A percentile compares a stretch with the other conserved stretches of the same genome.
These are phyloP conservation scores for Tulasnella sp. DNA, from an alignment of 768 basidiomycete species.

Conservation along the genomic window DNA sequence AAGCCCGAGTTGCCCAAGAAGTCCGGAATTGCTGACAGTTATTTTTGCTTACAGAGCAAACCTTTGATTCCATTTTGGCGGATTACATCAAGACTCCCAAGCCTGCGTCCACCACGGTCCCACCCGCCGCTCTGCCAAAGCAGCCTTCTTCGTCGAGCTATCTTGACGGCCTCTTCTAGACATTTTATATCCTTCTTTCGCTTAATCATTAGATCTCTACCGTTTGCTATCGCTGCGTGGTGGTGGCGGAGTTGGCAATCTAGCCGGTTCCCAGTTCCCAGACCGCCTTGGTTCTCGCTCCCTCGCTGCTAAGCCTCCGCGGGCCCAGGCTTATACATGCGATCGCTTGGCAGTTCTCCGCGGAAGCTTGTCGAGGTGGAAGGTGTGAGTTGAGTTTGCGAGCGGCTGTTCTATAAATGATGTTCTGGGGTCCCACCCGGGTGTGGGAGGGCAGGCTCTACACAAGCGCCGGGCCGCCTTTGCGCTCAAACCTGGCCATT, in stretches of 20 bases:
- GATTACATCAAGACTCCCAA: conserved; percentile 63
- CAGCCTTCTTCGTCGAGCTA: conserved; percentile 22
- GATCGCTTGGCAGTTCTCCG: conserved; percentile 1
- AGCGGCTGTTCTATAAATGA: not conserved
- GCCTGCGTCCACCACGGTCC: conserved; percentile 28
- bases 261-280: not conserved
- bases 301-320: not conserved
- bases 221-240: not conserved
- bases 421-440: not conserved
- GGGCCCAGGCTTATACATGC: not conserved
- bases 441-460: not conserved
- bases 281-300: not conserved
- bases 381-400: not conserved
- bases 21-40: conserved; percentile 39
- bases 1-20: conserved; percentile 43
- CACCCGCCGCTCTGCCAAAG: conserved; percentile 29
- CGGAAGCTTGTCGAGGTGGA: not conserved
- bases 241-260: not conserved
- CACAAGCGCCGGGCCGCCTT: not conserved
- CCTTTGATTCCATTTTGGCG: conserved; percentile 71
- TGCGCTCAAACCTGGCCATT: not conserved
- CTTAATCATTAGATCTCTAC: not conserved
- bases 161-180: conserved; percentile 36
- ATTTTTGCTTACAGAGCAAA: not conserved
- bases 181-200: conserved; percentile 9